A percentile compares a stretch with the other conserved stretches of the same genome.
phyloP scores from a whole-genome alignment of 1,284 basidiomycete species.

The Puccinia novopanici region DNA sequence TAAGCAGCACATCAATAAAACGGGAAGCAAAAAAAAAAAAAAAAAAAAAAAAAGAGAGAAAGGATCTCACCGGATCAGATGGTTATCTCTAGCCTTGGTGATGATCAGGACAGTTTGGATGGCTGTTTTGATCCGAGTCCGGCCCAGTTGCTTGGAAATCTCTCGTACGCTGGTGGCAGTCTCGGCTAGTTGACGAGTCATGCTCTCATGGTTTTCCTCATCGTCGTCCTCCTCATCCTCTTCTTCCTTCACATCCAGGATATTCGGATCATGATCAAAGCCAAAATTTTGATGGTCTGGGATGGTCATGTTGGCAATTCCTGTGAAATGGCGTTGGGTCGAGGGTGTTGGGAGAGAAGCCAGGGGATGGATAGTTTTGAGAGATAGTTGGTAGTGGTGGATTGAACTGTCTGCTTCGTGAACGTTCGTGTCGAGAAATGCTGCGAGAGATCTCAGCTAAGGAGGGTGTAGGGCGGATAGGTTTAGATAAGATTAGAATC shows the following conservation, averaged over 20 bases:
- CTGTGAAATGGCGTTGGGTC: background rate
- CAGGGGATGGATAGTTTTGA: background rate
- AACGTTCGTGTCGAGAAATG: constrained; percentile 10
- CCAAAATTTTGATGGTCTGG: background rate
- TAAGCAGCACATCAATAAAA: background rate
- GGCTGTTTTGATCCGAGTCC: constrained; percentile 84
- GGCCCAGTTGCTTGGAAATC: constrained; percentile 64
- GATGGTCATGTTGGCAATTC: constrained; percentile 3
- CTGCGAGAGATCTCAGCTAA: constrained; percentile 20
- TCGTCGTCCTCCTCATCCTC: constrained; percentile 24
- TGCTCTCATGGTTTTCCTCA: constrained; percentile 41
- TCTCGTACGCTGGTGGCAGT: constrained; percentile 42
- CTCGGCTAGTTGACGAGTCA: constrained; percentile 36
- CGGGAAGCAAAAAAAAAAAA: no score
- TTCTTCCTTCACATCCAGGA: background rate
- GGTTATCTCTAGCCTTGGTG: constrained; percentile 96
- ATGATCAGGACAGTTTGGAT: constrained; percentile 93
- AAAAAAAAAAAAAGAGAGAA: background rate
- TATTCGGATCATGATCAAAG: background rate
- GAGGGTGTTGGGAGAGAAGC: constrained; percentile 30
- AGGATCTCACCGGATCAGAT: constrained; percentile 67
- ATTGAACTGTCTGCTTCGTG: constrained; percentile 11
- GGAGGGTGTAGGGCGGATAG: background rate
- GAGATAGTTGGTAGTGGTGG: constrained; percentile 20
- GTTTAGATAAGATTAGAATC: background rate